phyloP scores from a whole-genome alignment of 768 basidiomycete genomes.

The Gymnopilus dilepis region DNA sequence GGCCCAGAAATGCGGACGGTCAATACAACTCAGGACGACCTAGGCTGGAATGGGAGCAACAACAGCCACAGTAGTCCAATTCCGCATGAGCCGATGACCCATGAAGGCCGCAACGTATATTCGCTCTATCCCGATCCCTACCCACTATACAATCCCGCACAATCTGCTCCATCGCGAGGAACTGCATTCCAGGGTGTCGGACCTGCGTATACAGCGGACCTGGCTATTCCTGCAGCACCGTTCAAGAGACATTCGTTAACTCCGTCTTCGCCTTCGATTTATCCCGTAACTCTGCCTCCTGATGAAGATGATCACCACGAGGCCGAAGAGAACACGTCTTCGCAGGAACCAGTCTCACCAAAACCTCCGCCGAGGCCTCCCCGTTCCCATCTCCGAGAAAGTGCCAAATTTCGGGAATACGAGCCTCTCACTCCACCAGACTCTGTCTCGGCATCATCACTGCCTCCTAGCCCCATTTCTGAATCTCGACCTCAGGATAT shows the following conservation, averaged over 20 bases:
- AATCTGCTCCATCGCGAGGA: background rate
- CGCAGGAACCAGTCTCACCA: constrained; percentile 10
- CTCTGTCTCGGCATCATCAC: constrained; percentile 41
- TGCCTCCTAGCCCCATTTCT: constrained; percentile 32
- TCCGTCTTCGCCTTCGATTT: constrained; percentile 56
- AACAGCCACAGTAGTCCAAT: constrained; percentile 10
- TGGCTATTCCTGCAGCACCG: constrained; percentile 11
- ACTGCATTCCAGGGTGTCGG: constrained; percentile 15
- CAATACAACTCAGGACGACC: constrained; percentile 9
- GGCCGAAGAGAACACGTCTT: constrained; percentile 6
- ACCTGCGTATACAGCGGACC: constrained; percentile 17
- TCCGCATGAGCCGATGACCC: constrained; percentile 10
- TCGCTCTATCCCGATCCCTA: constrained; percentile 27
- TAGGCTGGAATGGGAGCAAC: constrained; percentile 19
- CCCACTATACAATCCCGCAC: constrained; percentile 23
- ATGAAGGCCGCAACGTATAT: constrained; percentile 15
- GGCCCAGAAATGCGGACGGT: constrained; percentile 26
- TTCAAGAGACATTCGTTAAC: constrained; percentile 36
- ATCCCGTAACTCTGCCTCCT: constrained; percentile 49
- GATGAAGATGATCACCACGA: constrained; percentile 33
- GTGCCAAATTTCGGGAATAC: constrained; percentile 28
- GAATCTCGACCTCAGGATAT: constrained; percentile 29
- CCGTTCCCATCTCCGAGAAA: constrained; percentile 34
- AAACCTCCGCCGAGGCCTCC: constrained; percentile 34
- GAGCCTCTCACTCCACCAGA: constrained; percentile 47